Evolutionary conservation across 2,329 filamentous ascomycete species (phyloP).

Genomic region (Ophiostoma pallidulum): DNA sequence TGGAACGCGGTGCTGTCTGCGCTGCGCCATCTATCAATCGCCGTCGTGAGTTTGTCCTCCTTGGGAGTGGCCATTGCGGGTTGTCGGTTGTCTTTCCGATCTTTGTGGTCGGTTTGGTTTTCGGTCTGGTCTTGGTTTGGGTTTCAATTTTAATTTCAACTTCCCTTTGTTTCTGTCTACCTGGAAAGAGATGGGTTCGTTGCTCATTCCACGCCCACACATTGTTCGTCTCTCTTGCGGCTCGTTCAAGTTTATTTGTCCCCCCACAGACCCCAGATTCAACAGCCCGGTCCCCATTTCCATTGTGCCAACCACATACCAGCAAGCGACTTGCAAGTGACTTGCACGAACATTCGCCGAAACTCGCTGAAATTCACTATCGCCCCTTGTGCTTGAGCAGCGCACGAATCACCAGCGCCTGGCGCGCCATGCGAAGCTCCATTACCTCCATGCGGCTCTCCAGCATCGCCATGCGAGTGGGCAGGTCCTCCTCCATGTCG

Average conservation of each 20-base stretch:
- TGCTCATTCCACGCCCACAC: too few species aligned
- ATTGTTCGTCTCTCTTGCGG: too few species aligned
- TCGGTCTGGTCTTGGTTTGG: too few species aligned
- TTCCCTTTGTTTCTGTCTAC: too few species aligned
- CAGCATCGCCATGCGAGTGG: not conserved
- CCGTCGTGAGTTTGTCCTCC: not conserved
- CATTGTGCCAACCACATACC: too few species aligned
- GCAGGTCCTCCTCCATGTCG: not conserved
- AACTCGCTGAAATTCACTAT: not conserved
- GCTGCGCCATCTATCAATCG: not conserved
- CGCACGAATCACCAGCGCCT: conserved; percentile 2
- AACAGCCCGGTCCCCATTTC: too few species aligned
- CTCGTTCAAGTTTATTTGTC: not conserved
- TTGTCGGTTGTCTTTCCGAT: too few species aligned
- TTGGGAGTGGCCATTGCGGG: not conserved
- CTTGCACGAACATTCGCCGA: too few species aligned
- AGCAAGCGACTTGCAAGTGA: conserved; percentile 1
- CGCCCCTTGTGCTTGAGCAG: not conserved
- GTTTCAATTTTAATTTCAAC: too few species aligned
- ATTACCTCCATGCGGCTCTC: conserved; percentile 4
- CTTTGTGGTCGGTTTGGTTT: too few species aligned
- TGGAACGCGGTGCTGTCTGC: not conserved
- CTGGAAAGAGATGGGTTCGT: too few species aligned
- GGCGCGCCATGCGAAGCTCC: conserved; percentile 3
- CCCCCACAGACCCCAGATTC: not conserved